Percentiles rank a stretch among this genome's conserved stretches.
These are phyloP conservation scores for Tausonia pullulans DNA, from an alignment of 1,284 basidiomycete species.

Conservation along the genomic window DNA sequence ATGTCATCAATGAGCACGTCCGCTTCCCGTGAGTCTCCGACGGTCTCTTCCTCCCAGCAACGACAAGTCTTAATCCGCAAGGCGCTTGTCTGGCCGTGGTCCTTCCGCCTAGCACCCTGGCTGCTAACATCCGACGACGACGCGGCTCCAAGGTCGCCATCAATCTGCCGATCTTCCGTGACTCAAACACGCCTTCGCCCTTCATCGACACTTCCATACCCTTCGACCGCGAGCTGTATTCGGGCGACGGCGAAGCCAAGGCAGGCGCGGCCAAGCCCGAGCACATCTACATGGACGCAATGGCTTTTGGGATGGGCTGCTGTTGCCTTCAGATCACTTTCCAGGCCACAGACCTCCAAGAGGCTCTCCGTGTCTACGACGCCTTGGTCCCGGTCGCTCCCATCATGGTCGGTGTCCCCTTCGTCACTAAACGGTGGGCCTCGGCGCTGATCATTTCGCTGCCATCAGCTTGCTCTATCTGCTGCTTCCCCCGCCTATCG, in stretches of 20 bases:
- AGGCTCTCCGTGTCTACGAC: conserved; percentile 89
- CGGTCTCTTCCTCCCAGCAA: not conserved
- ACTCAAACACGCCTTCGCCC: conserved; percentile 72
- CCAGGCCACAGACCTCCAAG: conserved; percentile 84
- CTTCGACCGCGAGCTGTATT: conserved; percentile 64
- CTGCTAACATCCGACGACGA: conserved; percentile 84
- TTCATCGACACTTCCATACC: conserved; percentile 86
- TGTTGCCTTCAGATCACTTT: conserved; percentile 97
- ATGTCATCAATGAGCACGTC: conserved; percentile 93
- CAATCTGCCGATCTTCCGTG: conserved; percentile 87
- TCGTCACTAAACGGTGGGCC: not conserved
- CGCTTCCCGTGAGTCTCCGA: conserved; percentile 79
- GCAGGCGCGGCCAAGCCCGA: conserved; percentile 61
- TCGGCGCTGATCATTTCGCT: not conserved
- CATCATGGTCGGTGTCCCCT: conserved; percentile 56
- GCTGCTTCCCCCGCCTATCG: conserved; percentile 91
- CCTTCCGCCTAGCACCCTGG: conserved; percentile 57
- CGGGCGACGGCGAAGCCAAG: conserved; percentile 77
- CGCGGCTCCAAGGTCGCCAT: conserved; percentile 90
- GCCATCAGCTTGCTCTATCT: conserved; percentile 68
- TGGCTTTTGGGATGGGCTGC: conserved; percentile 99
- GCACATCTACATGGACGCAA: conserved; percentile 97
- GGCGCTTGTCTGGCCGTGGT: not conserved
- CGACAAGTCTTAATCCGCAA: not conserved
- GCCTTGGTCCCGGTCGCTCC: conserved; percentile 87